These are phyloP conservation scores for Akanthomyces dipterigenus DNA, from an alignment of 2,329 filamentous ascomycete genomes.

Conservation along the genomic window DNA sequence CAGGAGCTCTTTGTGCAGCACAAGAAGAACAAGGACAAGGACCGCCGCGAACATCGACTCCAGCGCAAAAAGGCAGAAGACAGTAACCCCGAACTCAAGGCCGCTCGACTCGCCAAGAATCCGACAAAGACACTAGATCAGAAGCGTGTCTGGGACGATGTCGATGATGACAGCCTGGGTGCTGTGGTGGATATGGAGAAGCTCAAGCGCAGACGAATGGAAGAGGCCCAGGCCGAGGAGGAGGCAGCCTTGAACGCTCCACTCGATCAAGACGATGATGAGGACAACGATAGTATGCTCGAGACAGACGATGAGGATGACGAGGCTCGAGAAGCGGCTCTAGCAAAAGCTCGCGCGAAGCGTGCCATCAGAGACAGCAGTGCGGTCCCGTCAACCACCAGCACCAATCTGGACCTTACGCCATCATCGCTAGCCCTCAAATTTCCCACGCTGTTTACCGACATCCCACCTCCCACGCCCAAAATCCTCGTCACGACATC, in stretches of 20 bases:
- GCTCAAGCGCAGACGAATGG: conserved; percentile 50
- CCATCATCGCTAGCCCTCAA: conserved; percentile 53
- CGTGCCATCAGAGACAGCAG: conserved; percentile 43
- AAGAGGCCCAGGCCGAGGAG: conserved; percentile 45
- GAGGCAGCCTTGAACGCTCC: conserved; percentile 39
- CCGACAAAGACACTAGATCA: conserved; percentile 75
- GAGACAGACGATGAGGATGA: conserved; percentile 54
- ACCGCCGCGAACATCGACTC: conserved; percentile 70
- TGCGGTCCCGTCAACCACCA: conserved; percentile 51
- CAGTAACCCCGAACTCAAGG: conserved; percentile 69
- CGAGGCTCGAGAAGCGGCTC: conserved; percentile 36
- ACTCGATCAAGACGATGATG: conserved; percentile 42
- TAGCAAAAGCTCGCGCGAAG: conserved; percentile 38
- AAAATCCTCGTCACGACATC: conserved; percentile 91
- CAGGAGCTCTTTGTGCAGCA: conserved; percentile 71
- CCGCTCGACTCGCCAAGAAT: conserved; percentile 68
- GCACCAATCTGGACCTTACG: conserved; percentile 57
- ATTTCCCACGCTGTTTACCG: conserved; percentile 56
- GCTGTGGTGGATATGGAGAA: conserved; percentile 52
- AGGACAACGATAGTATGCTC: conserved; percentile 74
- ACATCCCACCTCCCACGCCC: conserved; percentile 54
- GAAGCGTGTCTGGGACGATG: conserved; percentile 86
- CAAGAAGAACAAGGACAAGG: conserved; percentile 69
- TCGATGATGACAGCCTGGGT: conserved; percentile 53
- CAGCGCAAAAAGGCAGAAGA: conserved; percentile 78